Conservation (phyloP, 2,329 filamentous ascomycete species). For the Microdochium bolleyi region DNA sequence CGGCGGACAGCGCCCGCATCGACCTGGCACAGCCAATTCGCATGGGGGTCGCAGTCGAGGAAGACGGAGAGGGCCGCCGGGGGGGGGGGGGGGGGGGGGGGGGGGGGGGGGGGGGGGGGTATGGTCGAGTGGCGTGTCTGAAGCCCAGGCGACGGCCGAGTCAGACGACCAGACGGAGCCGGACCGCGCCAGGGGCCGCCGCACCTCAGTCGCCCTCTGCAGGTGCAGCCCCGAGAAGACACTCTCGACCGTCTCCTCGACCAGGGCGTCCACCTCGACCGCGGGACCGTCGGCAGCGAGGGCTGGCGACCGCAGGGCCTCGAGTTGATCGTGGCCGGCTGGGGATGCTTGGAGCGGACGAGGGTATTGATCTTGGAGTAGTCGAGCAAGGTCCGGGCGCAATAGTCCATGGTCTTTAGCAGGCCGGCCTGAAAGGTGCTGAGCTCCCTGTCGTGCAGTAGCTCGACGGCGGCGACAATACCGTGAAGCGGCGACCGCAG, state of each 20-base stretch:
- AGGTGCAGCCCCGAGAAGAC: constrained; percentile 37
- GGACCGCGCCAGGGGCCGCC: constrained; percentile 6
- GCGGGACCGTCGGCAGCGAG: too few relatives aligned
- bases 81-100: too few relatives aligned
- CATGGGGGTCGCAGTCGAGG: constrained; percentile 38
- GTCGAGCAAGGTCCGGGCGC: constrained; percentile 40
- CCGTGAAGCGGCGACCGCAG: constrained; percentile 54
- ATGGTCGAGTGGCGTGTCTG: not conserved
- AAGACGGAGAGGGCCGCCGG: constrained; percentile 29
- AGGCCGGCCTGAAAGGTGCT: constrained; percentile 36
- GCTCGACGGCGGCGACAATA: constrained; percentile 44
- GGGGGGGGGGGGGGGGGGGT: too few relatives aligned
- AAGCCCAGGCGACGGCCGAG: not conserved
- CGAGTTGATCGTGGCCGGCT: too few relatives aligned
- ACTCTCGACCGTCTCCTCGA: constrained; percentile 39
- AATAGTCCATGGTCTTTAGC: constrained; percentile 40
- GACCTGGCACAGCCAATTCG: constrained; percentile 43
- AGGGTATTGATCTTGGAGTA: constrained; percentile 46
- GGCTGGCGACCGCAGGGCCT: too few relatives aligned
- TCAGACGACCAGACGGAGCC: constrained; percentile 1
- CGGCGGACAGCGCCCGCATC: constrained; percentile 28
- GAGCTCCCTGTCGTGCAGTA: constrained; percentile 43
- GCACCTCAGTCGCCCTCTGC: constrained; percentile 5
- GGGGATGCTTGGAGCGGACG: constrained; percentile 11
- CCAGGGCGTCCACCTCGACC: constrained; percentile 28